These are phyloP conservation scores for Vitis riparia DNA, from an alignment of 164 flowering plant species.

Conservation along the genomic window DNA sequence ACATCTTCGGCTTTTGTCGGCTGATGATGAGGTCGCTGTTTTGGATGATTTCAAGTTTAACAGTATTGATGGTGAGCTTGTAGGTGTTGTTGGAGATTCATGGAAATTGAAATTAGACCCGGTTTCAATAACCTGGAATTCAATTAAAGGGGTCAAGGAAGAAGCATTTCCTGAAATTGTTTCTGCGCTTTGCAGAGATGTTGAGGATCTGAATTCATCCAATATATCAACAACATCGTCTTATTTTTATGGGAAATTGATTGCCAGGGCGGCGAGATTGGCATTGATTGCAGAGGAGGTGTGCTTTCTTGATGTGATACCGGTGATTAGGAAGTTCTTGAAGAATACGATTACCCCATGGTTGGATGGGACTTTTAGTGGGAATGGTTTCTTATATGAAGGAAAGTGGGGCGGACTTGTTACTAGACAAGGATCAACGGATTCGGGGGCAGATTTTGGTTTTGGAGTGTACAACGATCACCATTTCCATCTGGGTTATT, in stretches of 20 bases:
- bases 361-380: slow-evolving; percentile 72
- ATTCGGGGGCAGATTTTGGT: slow-evolving; percentile 83
- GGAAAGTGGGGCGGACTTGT: slow-evolving; percentile 87
- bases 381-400: slow-evolving; percentile 84
- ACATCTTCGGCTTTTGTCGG: slow-evolving; percentile 54
- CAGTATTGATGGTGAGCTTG: slow-evolving; percentile 94
- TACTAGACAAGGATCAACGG: slow-evolving; percentile 61
- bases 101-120: slow-evolving; percentile 68
- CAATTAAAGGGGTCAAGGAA: slow-evolving; percentile 54
- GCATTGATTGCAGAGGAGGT: slow-evolving; percentile 94
- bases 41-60: slow-evolving; percentile 63
- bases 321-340: slow-evolving; percentile 53
- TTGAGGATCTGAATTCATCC: slow-evolving; percentile 40
- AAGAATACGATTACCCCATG: slow-evolving; percentile 75
- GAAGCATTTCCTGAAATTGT: slow-evolving; percentile 49
- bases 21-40: slow-evolving; percentile 31
- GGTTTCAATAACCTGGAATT: slow-evolving; percentile 83
- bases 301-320: slow-evolving; percentile 50
- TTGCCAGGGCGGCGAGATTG: slow-evolving; percentile 88
- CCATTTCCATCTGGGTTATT: slow-evolving; percentile 88
- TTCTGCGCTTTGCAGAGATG: slow-evolving; percentile 60
- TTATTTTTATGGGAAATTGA: slow-evolving; percentile 81
- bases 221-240: slow-evolving; percentile 59
- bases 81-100: slow-evolving; percentile 83
- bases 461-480: slow-evolving; percentile 91